A percentile compares a stretch with the other conserved stretches of the same genome.
Conservation (phyloP, 352 stramenopile species). For the Plasmopara halstedii region DNA sequence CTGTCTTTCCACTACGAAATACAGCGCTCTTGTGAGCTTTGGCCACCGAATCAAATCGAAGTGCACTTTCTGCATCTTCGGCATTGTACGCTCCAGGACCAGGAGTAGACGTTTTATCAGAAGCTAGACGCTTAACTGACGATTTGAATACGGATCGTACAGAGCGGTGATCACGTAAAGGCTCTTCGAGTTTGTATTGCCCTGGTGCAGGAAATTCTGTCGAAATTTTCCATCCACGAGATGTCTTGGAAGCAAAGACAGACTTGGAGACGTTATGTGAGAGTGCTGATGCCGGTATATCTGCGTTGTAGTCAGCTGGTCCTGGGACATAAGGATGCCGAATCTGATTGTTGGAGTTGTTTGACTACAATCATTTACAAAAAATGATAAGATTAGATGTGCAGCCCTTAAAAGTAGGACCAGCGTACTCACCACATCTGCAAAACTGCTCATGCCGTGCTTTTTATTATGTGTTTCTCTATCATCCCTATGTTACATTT, state of each 20-base stretch:
- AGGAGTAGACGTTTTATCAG: constrained; percentile 23
- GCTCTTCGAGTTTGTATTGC: constrained; percentile 51
- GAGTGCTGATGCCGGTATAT: constrained; percentile 27
- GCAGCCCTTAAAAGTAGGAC: neutral
- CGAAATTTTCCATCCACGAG: constrained; percentile 39
- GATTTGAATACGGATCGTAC: constrained; percentile 63
- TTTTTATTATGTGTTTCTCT: constrained; percentile 50
- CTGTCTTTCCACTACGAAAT: constrained; percentile 42
- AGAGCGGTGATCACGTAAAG: constrained; percentile 9
- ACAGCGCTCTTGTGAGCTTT: constrained; percentile 51
- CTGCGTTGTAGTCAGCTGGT: constrained; percentile 47
- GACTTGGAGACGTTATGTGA: constrained; percentile 49
- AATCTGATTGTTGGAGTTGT: constrained; percentile 26
- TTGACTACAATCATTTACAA: constrained; percentile 12
- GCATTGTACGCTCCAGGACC: constrained; percentile 64
- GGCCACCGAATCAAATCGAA: constrained; percentile 62
- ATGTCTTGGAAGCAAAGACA: constrained; percentile 57
- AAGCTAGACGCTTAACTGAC: constrained; percentile 42
- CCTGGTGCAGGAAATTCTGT: constrained; percentile 47
- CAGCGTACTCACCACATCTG: constrained; percentile 28
- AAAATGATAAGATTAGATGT: neutral
- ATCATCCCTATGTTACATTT: constrained; percentile 21
- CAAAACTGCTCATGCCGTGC: constrained; percentile 64
- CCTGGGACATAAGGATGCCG: constrained; percentile 22
- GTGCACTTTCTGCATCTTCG: constrained; percentile 48